Evolutionary conservation across 2,329 filamentous ascomycete genomes (phyloP), one percentile per base, ranked within the genome.

Genomic region (Colletotrichum lini): DNA sequence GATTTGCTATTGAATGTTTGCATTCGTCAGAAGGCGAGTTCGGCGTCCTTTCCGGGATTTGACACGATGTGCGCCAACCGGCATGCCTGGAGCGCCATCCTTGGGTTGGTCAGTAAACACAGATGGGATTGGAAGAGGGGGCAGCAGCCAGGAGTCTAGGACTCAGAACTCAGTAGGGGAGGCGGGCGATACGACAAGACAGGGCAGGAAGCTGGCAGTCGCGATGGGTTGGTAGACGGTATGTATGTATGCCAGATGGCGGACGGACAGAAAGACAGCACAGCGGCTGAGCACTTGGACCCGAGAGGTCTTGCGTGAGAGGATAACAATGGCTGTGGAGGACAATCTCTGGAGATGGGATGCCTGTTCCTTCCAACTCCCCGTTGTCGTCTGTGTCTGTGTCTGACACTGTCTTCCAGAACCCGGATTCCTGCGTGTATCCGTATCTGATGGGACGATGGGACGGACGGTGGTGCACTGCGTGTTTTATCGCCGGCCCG

Each of bases 401-500:
- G 66, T 59, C 40, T 52, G 53, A 40, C 53, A 45, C 65, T 30
- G 50, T 58, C 58, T 71, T 45, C 59, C 38, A 62, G 59, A 62
- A 62, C 16, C 47, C 59, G 18, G 59, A 62, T 15, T 63, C 9
- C 44, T 21, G 21, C 47, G 63, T 23, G 12, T 38, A 44, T 49
- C 44, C 40, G 35, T 50, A 61, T 72, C 40, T 68, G 65, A 72
- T 69, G 69, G 58, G 58, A 68, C 44, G 65, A 68, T 71, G 58
- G 68, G 69, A 72, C 65, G 65, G 65, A 57, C 53, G 53, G 59
- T 65, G 58, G 69, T 59, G 65, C 69, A 68, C 52, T 54, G 65
- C 58, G 65, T 59, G 69, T 69, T 72, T 72, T 66, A 60, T 70
- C 65, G 69, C 69, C 59, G 45, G 57, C 64, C 65, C 69, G 65